Base-by-base conservation (phyloP, 352 stramenopile species). In the Thalassiosira allenii region DNA sequence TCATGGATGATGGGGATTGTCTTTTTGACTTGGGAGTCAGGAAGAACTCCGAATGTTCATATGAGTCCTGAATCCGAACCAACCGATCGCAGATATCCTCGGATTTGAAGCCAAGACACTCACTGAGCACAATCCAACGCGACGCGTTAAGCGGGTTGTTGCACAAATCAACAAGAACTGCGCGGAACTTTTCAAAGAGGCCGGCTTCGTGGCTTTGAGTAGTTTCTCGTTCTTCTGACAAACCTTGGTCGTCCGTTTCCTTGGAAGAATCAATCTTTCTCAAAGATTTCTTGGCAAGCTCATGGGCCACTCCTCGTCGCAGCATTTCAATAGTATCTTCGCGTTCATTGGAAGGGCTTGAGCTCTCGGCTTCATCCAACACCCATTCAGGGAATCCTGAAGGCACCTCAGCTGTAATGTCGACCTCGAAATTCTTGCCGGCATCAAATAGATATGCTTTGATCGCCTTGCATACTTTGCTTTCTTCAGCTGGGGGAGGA, bases 11-110 rank as follows among this genome's bases (percentile, higher is more conserved):
- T 63, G 41, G 33, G 2, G 12, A 33, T 80, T 54, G 1, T 47
- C 32, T 53, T 53, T 70, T 78, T 32, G 66, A 70, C 17, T 68
- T 62, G 20, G 57, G 41, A 4, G 20, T 41, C 14, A 75, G 56
- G 22, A 52, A 68, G 44, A 83, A 87, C n/a, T 87, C 79, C n/a
- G 61, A 52, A 32, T 58, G 52, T 37, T 67, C 63, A 52, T 78
- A 74, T 17, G 68, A 69, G 23, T 81, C 40, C 20, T 69, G 66
- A 49, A 80, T 57, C 29, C 49, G 69, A 4, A 85, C 77, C 22
- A 91, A 30, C 44, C 78, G 34, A 73, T 93, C 90, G 51, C 82
- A 87, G 47, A 94, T 93, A 40, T 85, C 53, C 5, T 94, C 85
- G 25, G 83, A 79, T 74, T 92, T 93, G 41, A 91, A 84, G 37